Percentiles rank a stretch among this genome's conserved stretches.
Evolutionary conservation across 352 stramenopile species (phyloP).

Genomic region (Phytophthora europaea): DNA sequence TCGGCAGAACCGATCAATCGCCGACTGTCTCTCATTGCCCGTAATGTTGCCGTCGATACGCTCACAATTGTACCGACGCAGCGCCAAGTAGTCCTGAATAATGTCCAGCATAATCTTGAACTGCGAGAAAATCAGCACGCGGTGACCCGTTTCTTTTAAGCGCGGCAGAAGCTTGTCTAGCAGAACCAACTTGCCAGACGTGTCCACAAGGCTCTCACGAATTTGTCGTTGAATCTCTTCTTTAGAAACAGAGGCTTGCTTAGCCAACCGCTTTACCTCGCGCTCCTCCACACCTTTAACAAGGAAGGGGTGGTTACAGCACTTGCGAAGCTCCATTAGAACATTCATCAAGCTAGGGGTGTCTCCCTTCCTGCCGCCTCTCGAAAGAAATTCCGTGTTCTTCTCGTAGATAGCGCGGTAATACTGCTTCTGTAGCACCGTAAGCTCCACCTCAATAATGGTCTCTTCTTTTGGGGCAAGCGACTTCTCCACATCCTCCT

Average conservation of each 20-base stretch:
- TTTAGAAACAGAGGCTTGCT: constrained; percentile 59
- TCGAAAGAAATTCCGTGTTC: constrained; percentile 93
- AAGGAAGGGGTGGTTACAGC: constrained; percentile 95
- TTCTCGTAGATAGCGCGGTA: constrained; percentile 94
- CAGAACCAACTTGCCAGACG: constrained; percentile 98
- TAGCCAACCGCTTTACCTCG: constrained; percentile 67
- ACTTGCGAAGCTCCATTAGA: constrained; percentile 96
- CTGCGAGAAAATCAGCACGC: constrained; percentile 99
- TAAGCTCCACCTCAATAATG: constrained; percentile 93
- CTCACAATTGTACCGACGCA: constrained; percentile 95
- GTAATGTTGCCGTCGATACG: constrained; percentile 99
- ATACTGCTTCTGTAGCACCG: constrained; percentile 92
- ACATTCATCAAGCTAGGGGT: constrained; percentile 93
- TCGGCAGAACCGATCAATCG: constrained; percentile 93
- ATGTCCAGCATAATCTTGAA: constrained; percentile 99
- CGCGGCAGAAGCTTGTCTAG: constrained; percentile 99
- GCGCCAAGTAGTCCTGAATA: constrained; percentile 97
- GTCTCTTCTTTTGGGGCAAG: constrained; percentile 91
- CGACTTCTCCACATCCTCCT: constrained; percentile 92
- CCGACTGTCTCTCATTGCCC: constrained; percentile 95
- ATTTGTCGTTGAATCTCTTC: constrained; percentile 73
- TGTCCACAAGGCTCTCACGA: constrained; percentile 92
- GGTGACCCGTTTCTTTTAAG: constrained; percentile 96
- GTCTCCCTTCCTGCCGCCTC: constrained; percentile 75
- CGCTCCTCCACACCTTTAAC: constrained; percentile 92